A percentile compares a stretch with the other conserved stretches of the same genome.
phyloP scores from a whole-genome alignment of 176 grass and related monocot genomes.

The Avena atlantica region DNA sequence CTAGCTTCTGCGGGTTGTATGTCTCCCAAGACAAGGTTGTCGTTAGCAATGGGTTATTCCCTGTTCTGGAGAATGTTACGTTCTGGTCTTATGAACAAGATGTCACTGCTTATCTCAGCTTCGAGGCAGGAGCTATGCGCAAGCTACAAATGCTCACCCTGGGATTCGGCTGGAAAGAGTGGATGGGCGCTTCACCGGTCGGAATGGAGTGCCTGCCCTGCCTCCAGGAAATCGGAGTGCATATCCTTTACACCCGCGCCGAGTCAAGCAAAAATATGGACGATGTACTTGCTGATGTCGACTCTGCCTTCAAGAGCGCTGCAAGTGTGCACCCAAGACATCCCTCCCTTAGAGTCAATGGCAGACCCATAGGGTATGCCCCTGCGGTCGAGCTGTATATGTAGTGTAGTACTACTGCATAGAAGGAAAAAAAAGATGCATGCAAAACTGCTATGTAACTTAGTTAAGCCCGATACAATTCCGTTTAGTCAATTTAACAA shows the following conservation, averaged over 20 bases:
- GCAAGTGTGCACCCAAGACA: neutral
- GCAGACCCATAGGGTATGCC: no score
- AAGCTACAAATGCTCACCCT: neutral
- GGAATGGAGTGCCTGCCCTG: neutral
- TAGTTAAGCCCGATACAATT: no score
- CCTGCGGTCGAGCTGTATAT: no score
- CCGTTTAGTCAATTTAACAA: no score
- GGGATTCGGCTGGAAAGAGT: fast-evolving
- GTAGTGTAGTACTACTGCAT: no score
- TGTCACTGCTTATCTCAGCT: neutral
- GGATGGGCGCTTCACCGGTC: neutral
- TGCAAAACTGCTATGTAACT: no score
- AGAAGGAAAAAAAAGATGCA: no score
- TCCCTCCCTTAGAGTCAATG: no score
- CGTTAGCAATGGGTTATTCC: neutral
- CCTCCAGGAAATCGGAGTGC: neutral
- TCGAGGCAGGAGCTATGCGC: neutral
- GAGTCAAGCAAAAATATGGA: neutral
- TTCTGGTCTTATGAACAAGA: neutral
- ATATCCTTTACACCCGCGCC: fast-evolving
- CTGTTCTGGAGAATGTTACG: fast-evolving
- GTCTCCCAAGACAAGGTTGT: neutral
- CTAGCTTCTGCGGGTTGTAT: fast-evolving
- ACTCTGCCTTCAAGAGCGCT: neutral
- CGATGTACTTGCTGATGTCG: neutral